Evolutionary conservation across 306 rosid genomes (phyloP).

Genomic region (Phaseolus lunatus): DNA sequence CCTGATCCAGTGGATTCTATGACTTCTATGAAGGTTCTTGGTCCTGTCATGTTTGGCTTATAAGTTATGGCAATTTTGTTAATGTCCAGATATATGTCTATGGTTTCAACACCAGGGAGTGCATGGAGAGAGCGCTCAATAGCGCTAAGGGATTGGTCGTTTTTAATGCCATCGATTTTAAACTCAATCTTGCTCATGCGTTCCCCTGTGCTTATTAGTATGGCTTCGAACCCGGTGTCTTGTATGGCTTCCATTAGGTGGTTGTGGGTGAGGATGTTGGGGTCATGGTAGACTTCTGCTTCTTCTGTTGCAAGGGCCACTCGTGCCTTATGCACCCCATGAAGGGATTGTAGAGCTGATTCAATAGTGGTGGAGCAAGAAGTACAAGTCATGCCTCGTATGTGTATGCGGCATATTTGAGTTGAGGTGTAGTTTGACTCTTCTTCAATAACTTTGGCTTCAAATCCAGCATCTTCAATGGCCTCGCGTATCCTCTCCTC

Average conservation of each 20-base stretch:
- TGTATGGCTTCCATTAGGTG: slow-evolving; percentile 53
- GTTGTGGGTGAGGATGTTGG: slow-evolving; percentile 55
- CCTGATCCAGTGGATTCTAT: slow-evolving; percentile 72
- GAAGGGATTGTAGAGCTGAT: slow-evolving; percentile 60
- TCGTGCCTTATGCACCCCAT: slow-evolving; percentile 68
- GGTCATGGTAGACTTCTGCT: slow-evolving; percentile 72
- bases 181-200: slow-evolving; percentile 72
- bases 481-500: slow-evolving; percentile 64
- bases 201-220: slow-evolving; percentile 64
- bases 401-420: slow-evolving; percentile 67
- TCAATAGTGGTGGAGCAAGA: slow-evolving; percentile 78
- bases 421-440: slow-evolving; percentile 35
- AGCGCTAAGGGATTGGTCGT: slow-evolving; percentile 49
- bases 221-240: slow-evolving; percentile 66
- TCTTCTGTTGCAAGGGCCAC: slow-evolving; percentile 81
- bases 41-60: slow-evolving; percentile 68
- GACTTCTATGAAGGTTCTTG: slow-evolving; percentile 72
- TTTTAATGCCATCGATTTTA: slow-evolving; percentile 59
- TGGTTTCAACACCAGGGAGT: slow-evolving; percentile 65
- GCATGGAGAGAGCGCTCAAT: slow-evolving; percentile 55
- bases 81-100: slow-evolving; percentile 37
- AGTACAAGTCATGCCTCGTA: slow-evolving; percentile 80
- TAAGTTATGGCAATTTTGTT: slow-evolving; percentile 70
- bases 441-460: slow-evolving; percentile 55
- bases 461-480: slow-evolving; percentile 76